These are phyloP conservation scores for Calonectria henricotiae DNA, from an alignment of 2,329 filamentous ascomycete species.

Conservation along the genomic window DNA sequence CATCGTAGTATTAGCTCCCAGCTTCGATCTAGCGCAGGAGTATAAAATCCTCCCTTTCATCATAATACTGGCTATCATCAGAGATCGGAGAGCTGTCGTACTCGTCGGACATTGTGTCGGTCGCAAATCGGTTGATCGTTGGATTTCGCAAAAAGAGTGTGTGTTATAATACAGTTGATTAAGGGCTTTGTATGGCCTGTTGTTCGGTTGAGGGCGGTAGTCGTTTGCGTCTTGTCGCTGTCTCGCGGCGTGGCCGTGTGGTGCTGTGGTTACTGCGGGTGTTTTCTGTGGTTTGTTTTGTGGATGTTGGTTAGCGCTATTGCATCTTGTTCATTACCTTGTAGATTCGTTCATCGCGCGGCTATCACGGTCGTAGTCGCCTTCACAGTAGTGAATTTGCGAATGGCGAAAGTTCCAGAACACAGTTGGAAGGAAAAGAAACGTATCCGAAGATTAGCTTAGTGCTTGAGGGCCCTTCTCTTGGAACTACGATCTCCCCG, in stretches of 20 bases:
- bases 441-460: not conserved
- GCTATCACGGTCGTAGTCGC: conserved; percentile 9
- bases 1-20: conserved; percentile 6
- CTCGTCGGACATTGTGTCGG: conserved; percentile 26
- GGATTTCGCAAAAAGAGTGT: conserved; percentile 12
- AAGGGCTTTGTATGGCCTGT: conserved; percentile 2
- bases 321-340: conserved; percentile 7
- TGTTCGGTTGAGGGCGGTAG: not conserved
- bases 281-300: not conserved
- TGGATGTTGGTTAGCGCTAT: conserved; percentile 3
- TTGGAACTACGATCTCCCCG: not conserved
- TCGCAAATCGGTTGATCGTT: conserved; percentile 13
- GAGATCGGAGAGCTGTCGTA: conserved; percentile 33
- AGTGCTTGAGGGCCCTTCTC: not conserved
- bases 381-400: conserved; percentile 13
- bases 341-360: conserved; percentile 10
- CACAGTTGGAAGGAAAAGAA: conserved; percentile 4
- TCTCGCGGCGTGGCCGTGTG: not conserved
- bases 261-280: not conserved
- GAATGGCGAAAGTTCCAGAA: conserved; percentile 16
- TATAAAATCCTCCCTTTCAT: conserved; percentile 23
- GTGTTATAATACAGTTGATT: conserved; percentile 8
- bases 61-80: conserved; percentile 28
- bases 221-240: not conserved
- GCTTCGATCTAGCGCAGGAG: not conserved